Base-by-base conservation (phyloP, 345 rosid genomes). In the Boechera divaricarpa region DNA sequence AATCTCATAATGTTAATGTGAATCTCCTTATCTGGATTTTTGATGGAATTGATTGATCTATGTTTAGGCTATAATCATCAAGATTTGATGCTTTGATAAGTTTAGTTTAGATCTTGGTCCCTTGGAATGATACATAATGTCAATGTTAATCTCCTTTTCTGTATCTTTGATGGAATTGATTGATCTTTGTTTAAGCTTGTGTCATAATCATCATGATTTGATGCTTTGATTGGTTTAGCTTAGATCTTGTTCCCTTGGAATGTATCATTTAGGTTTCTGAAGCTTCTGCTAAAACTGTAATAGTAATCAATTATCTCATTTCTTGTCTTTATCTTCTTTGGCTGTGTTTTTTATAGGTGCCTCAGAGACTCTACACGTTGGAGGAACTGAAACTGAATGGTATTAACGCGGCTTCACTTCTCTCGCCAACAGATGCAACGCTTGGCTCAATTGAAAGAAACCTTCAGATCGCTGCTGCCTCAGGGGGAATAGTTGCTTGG, bases 301-400 rank as follows among this genome's bases (percentile, higher is more conserved):
- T 24, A 4, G 4, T 52, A 33, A 57, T 44, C 65, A 26, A 10
- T 42, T 2, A 32, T 57, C 33, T 36, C 38, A 54, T 44, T 16
- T 63, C 36, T 53, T 18, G 41, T 63, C 11, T 18, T 55, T 45
- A 7, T 29, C 1, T 15, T 64, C 10, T 47, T 45, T 65, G 29
- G 29, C 13, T 26, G 26, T 55, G 63, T 56, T 38, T 42, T 42
- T 38, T 67, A 44, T 80, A 89, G 96, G 80, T 91, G 67, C 98
- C 97, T 0, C 97, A 89, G 72, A 88, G 97, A 77, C 97, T 91
- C 4, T 92, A 92, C 74, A 87, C 95, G 9, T 77, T 92, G 74
- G 97, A 90, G 47, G 98, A 92, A 80, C 75, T 94, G 82, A 92
- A 84, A 78, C 81, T 90, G 67, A 94, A 94, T 70, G 97, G 97